Conservation (phyloP, 2,329 filamentous ascomycete species). For the Zymoseptoria brevis region DNA sequence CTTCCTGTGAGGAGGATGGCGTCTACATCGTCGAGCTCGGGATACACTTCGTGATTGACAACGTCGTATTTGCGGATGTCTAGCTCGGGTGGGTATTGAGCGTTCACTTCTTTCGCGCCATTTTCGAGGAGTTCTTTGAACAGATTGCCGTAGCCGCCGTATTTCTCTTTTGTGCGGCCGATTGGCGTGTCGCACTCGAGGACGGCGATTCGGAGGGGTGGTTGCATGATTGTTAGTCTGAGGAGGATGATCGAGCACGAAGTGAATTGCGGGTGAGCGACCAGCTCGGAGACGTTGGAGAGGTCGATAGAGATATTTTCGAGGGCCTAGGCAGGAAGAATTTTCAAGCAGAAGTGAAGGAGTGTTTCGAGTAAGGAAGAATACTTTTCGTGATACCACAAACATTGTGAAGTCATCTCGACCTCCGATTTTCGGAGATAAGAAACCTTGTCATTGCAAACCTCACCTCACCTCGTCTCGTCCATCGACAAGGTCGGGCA, state of each 20-base stretch:
- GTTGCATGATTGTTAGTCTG: too few relatives aligned
- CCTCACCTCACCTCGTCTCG: not conserved
- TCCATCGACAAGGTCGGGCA: not conserved
- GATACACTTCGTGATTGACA: slow-evolving; percentile 61
- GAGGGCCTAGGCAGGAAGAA: too few relatives aligned
- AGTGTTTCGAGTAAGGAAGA: too few relatives aligned
- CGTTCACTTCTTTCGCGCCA: slow-evolving; percentile 40
- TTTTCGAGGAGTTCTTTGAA: slow-evolving; percentile 45
- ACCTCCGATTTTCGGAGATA: not conserved
- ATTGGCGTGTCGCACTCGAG: slow-evolving; percentile 80
- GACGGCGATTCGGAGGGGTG: slow-evolving; percentile 64
- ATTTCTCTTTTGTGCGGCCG: slow-evolving; percentile 54
- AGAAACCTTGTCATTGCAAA: not conserved
- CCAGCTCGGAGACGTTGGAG: too few relatives aligned
- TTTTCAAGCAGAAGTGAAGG: too few relatives aligned
- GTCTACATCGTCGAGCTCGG: slow-evolving; percentile 65
- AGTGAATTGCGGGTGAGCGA: too few relatives aligned
- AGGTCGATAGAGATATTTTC: too few relatives aligned
- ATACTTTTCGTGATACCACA: not conserved
- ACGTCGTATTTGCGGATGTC: slow-evolving; percentile 62
- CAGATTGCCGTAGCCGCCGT: slow-evolving; percentile 62
- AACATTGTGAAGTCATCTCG: not conserved
- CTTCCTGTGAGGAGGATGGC: slow-evolving; percentile 71
- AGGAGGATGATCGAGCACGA: too few relatives aligned
- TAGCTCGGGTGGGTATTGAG: slow-evolving; percentile 41